These are phyloP conservation scores for Yarrowia sp. DNA, from an alignment of 805 yeast species.

Conservation along the genomic window DNA sequence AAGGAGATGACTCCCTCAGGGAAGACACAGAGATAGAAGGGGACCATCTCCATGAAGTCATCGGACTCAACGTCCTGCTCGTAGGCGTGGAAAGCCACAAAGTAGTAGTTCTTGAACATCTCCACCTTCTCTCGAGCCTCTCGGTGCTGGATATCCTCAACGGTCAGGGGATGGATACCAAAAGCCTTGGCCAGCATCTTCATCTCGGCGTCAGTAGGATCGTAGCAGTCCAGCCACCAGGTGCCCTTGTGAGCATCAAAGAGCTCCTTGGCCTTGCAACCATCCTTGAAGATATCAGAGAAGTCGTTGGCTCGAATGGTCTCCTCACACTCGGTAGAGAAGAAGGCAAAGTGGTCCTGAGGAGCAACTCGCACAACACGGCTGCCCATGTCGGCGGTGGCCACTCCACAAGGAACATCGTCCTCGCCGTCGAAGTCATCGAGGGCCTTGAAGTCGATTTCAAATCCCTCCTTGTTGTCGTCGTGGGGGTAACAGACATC, in stretches of 20 bases:
- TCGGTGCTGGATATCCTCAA: slow-evolving; percentile 95
- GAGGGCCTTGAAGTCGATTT: slow-evolving; percentile 6
- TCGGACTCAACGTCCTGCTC: slow-evolving; percentile 80
- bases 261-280: slow-evolving; percentile 62
- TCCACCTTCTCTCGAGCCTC: slow-evolving; percentile 98
- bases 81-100: slow-evolving; percentile 95
- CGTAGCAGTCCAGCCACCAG: slow-evolving; percentile 97
- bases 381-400: not conserved
- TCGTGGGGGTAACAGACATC: slow-evolving; percentile 28
- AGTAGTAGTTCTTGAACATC: slow-evolving; percentile 81
- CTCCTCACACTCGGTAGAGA: slow-evolving; percentile 76
- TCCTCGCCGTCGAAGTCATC: slow-evolving; percentile 3
- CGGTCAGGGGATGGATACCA: slow-evolving; percentile 96
- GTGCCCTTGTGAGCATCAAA: slow-evolving; percentile 75
- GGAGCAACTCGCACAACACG: slow-evolving; percentile 33
- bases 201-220: slow-evolving; percentile 96
- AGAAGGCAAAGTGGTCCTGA: slow-evolving; percentile 82
- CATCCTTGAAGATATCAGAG: slow-evolving; percentile 62
- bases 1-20: slow-evolving; percentile 58
- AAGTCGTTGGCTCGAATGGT: slow-evolving; percentile 88
- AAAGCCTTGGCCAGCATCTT: slow-evolving; percentile 86
- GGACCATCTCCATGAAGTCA: slow-evolving; percentile 68
- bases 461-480: slow-evolving; percentile 23
- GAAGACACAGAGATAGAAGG: slow-evolving; percentile 61
- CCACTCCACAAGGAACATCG: not conserved